Evolutionary conservation across 2,329 filamentous ascomycete species (phyloP).

Genomic region (Plectosphaerella sp.): DNA sequence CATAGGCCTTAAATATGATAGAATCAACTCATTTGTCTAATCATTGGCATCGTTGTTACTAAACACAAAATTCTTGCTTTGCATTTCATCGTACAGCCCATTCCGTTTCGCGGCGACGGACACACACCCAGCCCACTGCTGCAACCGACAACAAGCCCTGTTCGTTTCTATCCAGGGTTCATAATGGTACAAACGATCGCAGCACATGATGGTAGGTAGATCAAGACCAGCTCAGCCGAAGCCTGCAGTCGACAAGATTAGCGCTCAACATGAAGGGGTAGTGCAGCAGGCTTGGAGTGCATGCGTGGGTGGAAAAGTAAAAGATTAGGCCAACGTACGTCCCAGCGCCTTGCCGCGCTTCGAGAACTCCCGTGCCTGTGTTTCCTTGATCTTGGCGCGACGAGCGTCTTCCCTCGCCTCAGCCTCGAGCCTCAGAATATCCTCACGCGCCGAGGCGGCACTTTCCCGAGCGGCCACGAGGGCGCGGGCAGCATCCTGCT

Average conservation of each 20-base stretch:
- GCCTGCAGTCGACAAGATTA: background rate
- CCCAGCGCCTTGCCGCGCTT: conserved; percentile 68
- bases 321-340: conserved; percentile 42
- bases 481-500: conserved; percentile 61
- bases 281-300: too few relatives aligned
- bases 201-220: background rate
- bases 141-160: too few relatives aligned
- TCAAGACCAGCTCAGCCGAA: background rate
- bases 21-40: too few relatives aligned
- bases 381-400: conserved; percentile 63
- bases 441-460: conserved; percentile 58
- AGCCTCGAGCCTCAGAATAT: conserved; percentile 58
- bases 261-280: background rate
- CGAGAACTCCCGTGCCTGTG: conserved; percentile 58
- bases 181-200: background rate
- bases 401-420: conserved; percentile 64
- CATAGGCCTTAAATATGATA: too few relatives aligned
- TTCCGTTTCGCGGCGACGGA: too few relatives aligned
- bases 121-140: too few relatives aligned
- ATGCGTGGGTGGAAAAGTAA: background rate
- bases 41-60: too few relatives aligned
- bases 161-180: too few relatives aligned
- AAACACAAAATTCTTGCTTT: too few relatives aligned
- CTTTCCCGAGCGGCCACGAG: conserved; percentile 52
- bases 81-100: too few relatives aligned